Evolutionary conservation across 2,329 filamentous ascomycete genomes (phyloP).

Genomic region (Talaromyces sp.): DNA sequence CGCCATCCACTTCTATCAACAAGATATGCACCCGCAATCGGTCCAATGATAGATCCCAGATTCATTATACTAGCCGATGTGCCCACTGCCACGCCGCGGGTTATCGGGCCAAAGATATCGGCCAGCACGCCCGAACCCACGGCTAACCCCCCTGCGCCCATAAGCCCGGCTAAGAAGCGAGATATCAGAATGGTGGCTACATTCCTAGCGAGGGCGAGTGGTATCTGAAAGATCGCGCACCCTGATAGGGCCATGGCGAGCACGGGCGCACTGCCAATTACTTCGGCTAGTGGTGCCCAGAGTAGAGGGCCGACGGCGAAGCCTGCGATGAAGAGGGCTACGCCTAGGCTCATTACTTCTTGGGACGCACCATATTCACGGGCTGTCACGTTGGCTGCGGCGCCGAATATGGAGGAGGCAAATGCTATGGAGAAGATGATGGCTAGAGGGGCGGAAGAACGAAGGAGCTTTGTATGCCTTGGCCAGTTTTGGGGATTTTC

Average conservation of each 20-base stretch:
- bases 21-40: slow-evolving; percentile 54
- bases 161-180: slow-evolving; percentile 56
- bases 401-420: slow-evolving; percentile 47
- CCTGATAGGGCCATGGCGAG: slow-evolving; percentile 50
- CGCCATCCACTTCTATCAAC: slow-evolving; percentile 54
- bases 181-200: slow-evolving; percentile 55
- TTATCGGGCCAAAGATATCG: slow-evolving; percentile 51
- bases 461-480: slow-evolving; percentile 26
- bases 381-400: slow-evolving; percentile 43
- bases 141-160: slow-evolving; percentile 52
- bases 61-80: slow-evolving; percentile 50
- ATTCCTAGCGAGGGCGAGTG: slow-evolving; percentile 55
- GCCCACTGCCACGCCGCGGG: slow-evolving; percentile 47
- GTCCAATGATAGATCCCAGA: slow-evolving; percentile 50
- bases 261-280: slow-evolving; percentile 52
- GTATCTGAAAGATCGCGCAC: slow-evolving; percentile 57
- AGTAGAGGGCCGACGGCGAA: slow-evolving; percentile 31
- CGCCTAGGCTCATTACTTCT: slow-evolving; percentile 53
- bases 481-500: slow-evolving; percentile 41
- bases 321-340: slow-evolving; percentile 51
- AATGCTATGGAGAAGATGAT: slow-evolving; percentile 52
- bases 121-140: slow-evolving; percentile 52
- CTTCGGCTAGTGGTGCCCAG: slow-evolving; percentile 47
- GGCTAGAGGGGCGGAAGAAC: slow-evolving; percentile 15
- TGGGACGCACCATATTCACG: slow-evolving; percentile 46